Base-by-base conservation (phyloP, 345 rosid species). In the Pugionium cornutum region DNA sequence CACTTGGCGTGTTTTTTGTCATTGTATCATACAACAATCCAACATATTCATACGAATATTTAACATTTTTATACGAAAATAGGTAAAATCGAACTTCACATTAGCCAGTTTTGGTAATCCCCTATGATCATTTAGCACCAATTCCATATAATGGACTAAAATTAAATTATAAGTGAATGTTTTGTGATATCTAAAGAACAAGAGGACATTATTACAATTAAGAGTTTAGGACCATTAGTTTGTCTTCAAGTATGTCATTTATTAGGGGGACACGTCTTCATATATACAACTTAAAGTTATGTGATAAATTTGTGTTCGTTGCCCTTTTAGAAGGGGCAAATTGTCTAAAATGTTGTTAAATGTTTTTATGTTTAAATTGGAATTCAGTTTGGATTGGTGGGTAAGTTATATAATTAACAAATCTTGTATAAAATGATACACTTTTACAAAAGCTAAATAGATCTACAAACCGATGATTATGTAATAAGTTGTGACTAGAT, bases 261-360 rank as follows among this genome's bases (percentile, higher is more conserved):
- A 50, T 51, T 50, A 58, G 60, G 44, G 46, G 6, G 54, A 48
- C 60, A 72, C 25, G 53, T 64, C 41, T 30, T 3, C 11, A 11
- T 43, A 46, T 7, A 47, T 3, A 30, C 7, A 70, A 62, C 57
- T 64, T 57, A 71, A 64, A 54, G 76, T 57, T 64, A 58, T 42
- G 43, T 58, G 52, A 64, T 57, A 57, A 72, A 64, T 72, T 60
- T 50, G 46, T 57, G 53, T 28, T 72, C 76, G 47, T 72, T 72
- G 60, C 76, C 76, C 70, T 64, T 42, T 34, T 49, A 50, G 42
- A 64, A 72, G 36, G 70, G 76, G 66, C 60, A 72, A 56, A 27
- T 56, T 41, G 34, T 61, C 29, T 44, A 60, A 34, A 54, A 6
- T 4, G 39, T 40, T 68, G 64, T 58, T 6, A 58, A 31, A 35